These are phyloP conservation scores for Boletus speciosus DNA, from an alignment of 768 basidiomycete species.

Conservation along the genomic window DNA sequence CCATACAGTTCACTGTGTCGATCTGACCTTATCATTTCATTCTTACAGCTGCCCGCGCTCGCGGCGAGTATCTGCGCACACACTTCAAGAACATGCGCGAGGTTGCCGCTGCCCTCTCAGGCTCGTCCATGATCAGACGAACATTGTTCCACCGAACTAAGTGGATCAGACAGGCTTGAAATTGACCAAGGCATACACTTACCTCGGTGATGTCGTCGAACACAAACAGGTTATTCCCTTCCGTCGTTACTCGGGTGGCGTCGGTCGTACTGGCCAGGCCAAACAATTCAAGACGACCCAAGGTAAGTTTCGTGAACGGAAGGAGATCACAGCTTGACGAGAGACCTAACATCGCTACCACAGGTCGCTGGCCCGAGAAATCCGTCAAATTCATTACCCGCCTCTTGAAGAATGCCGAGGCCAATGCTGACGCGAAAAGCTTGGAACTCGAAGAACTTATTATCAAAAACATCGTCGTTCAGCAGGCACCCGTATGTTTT, in stretches of 20 bases:
- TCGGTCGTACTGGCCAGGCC: conserved; percentile 91
- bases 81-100: conserved; percentile 99
- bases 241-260: conserved; percentile 92
- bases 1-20: not conserved
- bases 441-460: conserved; percentile 86
- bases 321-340: not conserved
- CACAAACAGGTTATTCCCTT: conserved; percentile 98
- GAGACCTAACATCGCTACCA: not conserved
- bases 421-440: conserved; percentile 98
- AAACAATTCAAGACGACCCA: conserved; percentile 97
- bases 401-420: conserved; percentile 97
- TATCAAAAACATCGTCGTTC: conserved; percentile 97
- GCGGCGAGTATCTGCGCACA: conserved; percentile 96
- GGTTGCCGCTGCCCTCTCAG: conserved; percentile 90
- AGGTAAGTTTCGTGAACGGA: conserved; percentile 51
- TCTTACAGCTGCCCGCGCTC: conserved; percentile 77
- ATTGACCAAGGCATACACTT: conserved; percentile 90
- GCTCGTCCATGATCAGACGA: conserved; percentile 41
- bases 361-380: conserved; percentile 99
- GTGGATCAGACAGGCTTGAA: conserved; percentile 64
- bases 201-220: conserved; percentile 90
- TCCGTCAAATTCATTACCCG: conserved; percentile 93
- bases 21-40: conserved; percentile 9
- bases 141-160: not conserved
- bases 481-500: conserved; percentile 90